These are phyloP conservation scores for Tympanopsis confertula DNA, from an alignment of 2,329 filamentous ascomycete genomes.

Conservation along the genomic window DNA sequence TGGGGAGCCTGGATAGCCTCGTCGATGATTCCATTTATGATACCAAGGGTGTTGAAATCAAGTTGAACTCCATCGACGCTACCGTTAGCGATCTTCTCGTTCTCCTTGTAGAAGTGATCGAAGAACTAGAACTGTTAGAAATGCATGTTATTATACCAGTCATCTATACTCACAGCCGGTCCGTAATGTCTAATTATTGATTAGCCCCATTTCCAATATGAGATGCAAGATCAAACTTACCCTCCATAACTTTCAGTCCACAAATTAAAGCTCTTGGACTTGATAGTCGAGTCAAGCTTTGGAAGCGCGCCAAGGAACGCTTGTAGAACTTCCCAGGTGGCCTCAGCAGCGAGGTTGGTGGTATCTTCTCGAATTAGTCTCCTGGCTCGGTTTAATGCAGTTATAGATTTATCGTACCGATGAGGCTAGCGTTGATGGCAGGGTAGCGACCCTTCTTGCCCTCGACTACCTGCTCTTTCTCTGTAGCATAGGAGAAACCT, in stretches of 20 bases:
- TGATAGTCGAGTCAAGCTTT: slow-evolving; percentile 29
- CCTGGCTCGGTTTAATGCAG: background rate
- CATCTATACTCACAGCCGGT: slow-evolving; percentile 16
- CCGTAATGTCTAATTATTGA: slow-evolving; percentile 33
- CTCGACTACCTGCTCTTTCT: background rate
- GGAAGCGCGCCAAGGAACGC: slow-evolving; percentile 13
- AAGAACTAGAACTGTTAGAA: slow-evolving; percentile 28
- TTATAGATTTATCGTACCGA: background rate
- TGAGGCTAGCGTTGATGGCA: background rate
- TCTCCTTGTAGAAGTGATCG: slow-evolving; percentile 45
- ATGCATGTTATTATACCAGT: background rate
- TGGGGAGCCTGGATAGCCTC: slow-evolving; percentile 31
- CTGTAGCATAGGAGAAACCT: background rate
- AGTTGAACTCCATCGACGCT: slow-evolving; percentile 32
- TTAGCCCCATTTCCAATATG: background rate
- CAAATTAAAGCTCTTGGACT: slow-evolving; percentile 41
- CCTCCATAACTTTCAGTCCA: slow-evolving; percentile 43
- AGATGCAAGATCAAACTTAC: slow-evolving; percentile 13
- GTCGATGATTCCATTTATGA: slow-evolving; percentile 44
- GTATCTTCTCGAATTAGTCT: slow-evolving; percentile 7
- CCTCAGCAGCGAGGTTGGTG: slow-evolving; percentile 13
- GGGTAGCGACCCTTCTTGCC: background rate
- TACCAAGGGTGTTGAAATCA: slow-evolving; percentile 39
- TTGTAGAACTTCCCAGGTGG: slow-evolving; percentile 16
- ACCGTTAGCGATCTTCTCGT: slow-evolving; percentile 37